Evolutionary conservation across 208 protist genomes (phyloP).

Genomic region (Leishmania lainsoni): DNA sequence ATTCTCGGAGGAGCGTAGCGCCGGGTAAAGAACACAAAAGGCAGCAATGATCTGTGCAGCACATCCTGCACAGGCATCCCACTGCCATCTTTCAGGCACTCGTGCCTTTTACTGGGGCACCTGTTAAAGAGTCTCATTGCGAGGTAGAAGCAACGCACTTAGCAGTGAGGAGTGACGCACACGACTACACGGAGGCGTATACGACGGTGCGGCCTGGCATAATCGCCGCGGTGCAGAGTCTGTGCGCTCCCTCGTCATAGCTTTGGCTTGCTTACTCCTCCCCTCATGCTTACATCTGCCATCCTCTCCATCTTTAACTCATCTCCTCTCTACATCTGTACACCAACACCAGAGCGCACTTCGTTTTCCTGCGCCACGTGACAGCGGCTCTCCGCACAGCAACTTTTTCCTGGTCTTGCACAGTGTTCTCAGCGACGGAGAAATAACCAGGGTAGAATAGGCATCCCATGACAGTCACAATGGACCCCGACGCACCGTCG

Average conservation of each 20-base stretch:
- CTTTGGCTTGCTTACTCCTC: not conserved
- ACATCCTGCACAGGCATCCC: not conserved
- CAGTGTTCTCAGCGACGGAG: not conserved
- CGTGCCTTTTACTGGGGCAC: not conserved
- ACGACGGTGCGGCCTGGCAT: not conserved
- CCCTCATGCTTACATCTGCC: not conserved
- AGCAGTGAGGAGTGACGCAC: not conserved
- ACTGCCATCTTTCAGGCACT: not conserved
- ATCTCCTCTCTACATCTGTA: not conserved
- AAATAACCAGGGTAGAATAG: not conserved
- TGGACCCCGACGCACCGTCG: slow-evolving; percentile 42
- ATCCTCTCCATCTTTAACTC: not conserved
- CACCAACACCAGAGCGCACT: not conserved
- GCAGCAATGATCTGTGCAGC: not conserved
- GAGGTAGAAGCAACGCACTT: not conserved
- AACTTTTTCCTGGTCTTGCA: not conserved
- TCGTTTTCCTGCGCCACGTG: not conserved
- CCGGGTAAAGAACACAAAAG: not conserved
- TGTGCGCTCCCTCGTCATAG: not conserved
- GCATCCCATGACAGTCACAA: not conserved
- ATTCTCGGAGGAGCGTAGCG: not conserved
- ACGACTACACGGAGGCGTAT: not conserved
- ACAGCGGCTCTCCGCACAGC: not conserved
- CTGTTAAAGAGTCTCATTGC: not conserved
- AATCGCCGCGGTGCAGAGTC: not conserved